Evolutionary conservation across 2,329 filamentous ascomycete genomes (phyloP).

Genomic region (Colletotrichum salicis): DNA sequence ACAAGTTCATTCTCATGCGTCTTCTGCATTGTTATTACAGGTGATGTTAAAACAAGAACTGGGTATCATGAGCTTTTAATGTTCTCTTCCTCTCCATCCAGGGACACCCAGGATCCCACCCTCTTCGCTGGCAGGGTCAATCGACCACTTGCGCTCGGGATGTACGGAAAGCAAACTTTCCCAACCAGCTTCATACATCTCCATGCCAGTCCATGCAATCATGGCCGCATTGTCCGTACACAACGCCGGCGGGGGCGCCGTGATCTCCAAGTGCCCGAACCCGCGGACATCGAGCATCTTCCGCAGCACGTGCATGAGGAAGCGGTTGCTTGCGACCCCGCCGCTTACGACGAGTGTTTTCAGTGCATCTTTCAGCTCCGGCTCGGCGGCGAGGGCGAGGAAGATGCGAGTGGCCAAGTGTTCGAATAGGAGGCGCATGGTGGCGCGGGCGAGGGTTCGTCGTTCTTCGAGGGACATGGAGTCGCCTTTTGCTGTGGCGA

Average conservation of each 20-base stretch:
- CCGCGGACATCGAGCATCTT: conserved; percentile 72
- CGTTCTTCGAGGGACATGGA: conserved; percentile 69
- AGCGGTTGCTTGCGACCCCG: conserved; percentile 88
- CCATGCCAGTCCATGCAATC: conserved; percentile 93
- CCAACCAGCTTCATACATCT: conserved; percentile 89
- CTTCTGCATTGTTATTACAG: neutral
- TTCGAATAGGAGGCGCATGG: conserved; percentile 86
- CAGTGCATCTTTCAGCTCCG: conserved; percentile 46
- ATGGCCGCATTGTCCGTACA: conserved; percentile 98
- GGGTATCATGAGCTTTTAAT: conserved; percentile 29
- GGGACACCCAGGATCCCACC: conserved; percentile 74
- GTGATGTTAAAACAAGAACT: conserved; percentile 1
- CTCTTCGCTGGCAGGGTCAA: conserved; percentile 70
- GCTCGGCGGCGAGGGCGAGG: conserved; percentile 65
- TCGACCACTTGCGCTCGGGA: conserved; percentile 76
- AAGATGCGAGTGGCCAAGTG: conserved; percentile 82
- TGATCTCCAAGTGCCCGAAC: conserved; percentile 67
- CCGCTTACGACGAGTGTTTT: conserved; percentile 83
- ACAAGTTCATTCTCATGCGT: conserved; percentile 34
- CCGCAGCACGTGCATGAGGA: conserved; percentile 74
- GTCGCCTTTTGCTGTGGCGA: conserved; percentile 52
- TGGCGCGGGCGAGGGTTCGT: conserved; percentile 73
- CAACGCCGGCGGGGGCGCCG: conserved; percentile 79
- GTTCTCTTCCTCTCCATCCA: conserved; percentile 53
- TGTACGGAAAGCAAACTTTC: conserved; percentile 68